Conservation (phyloP, 2,329 filamentous ascomycete species). For the Xylaria sp. region DNA sequence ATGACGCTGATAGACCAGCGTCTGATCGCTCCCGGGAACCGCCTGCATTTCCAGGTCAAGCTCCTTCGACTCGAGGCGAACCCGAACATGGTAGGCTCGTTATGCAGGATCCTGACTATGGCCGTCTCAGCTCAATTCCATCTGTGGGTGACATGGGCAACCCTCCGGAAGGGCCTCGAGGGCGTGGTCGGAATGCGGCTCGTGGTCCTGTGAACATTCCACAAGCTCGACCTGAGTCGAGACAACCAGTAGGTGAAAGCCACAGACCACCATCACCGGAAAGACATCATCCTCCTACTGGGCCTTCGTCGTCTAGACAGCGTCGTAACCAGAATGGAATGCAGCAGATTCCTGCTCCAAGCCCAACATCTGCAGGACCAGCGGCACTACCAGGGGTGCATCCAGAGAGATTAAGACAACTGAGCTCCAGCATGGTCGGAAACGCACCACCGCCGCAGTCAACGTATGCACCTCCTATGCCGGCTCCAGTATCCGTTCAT, state of each 20-base stretch:
- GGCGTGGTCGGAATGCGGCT: slow-evolving; percentile 58
- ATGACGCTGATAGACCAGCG: slow-evolving; percentile 54
- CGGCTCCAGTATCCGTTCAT: slow-evolving; percentile 50
- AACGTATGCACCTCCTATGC: slow-evolving; percentile 41
- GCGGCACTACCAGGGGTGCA: slow-evolving; percentile 45
- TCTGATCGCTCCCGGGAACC: slow-evolving; percentile 57
- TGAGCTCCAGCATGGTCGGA: slow-evolving; percentile 39
- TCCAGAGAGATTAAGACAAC: slow-evolving; percentile 48
- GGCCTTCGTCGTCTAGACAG: slow-evolving; percentile 62
- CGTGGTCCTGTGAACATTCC: slow-evolving; percentile 54
- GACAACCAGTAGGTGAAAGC: slow-evolving; percentile 56
- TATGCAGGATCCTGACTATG: slow-evolving; percentile 71
- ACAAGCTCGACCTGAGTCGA: slow-evolving; percentile 56
- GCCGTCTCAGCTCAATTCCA: slow-evolving; percentile 67
- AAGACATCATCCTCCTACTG: slow-evolving; percentile 62
- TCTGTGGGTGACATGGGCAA: slow-evolving; percentile 54
- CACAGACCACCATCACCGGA: slow-evolving; percentile 60
- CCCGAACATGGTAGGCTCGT: slow-evolving; percentile 61
- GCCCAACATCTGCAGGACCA: slow-evolving; percentile 42
- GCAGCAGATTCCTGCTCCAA: slow-evolving; percentile 45
- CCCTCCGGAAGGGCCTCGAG: slow-evolving; percentile 67
- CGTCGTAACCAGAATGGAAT: slow-evolving; percentile 55
- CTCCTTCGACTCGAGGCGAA: slow-evolving; percentile 55
- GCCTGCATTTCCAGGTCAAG: slow-evolving; percentile 53
- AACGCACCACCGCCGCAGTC: slow-evolving; percentile 41